phyloP scores from a whole-genome alignment of 1,284 basidiomycete genomes.

The Pseudozyma pruni region DNA sequence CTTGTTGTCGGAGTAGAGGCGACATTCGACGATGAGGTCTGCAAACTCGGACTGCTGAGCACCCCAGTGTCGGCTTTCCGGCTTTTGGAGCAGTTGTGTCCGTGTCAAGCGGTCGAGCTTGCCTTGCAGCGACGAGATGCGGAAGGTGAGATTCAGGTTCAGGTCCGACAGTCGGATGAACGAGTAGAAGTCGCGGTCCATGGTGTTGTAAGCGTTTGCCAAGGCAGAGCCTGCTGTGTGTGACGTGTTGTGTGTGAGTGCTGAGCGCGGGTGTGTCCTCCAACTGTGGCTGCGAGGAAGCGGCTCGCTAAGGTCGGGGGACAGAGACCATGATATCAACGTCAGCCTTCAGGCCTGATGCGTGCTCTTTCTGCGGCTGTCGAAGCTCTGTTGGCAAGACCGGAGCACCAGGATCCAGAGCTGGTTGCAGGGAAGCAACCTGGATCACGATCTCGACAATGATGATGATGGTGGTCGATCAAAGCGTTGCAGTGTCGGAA shows the following conservation, averaged over 20 bases:
- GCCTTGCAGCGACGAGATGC: constrained; percentile 58
- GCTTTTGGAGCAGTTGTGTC: constrained; percentile 41
- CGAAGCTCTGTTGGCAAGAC: no score
- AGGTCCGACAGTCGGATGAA: constrained; percentile 61
- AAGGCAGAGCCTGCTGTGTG: neutral
- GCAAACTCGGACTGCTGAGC: constrained; percentile 72
- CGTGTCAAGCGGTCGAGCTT: constrained; percentile 36
- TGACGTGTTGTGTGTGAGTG: neutral
- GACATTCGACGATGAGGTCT: constrained; percentile 90
- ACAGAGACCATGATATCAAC: no score
- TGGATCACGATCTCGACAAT: no score
- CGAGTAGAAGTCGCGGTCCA: constrained; percentile 64
- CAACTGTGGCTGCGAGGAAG: no score
- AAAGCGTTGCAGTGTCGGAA: neutral
- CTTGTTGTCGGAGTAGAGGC: constrained; percentile 91
- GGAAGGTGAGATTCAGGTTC: constrained; percentile 47
- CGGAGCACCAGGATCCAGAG: no score
- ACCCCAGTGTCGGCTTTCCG: constrained; percentile 48
- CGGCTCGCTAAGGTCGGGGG: no score
- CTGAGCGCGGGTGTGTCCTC: no score
- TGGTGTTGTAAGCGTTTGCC: neutral
- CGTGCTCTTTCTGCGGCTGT: no score
- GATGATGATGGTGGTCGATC: no score
- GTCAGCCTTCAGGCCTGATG: no score
- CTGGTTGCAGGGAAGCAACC: no score